These are phyloP conservation scores for Clathrospora elynae DNA, from an alignment of 2,329 filamentous ascomycete genomes.

Conservation along the genomic window DNA sequence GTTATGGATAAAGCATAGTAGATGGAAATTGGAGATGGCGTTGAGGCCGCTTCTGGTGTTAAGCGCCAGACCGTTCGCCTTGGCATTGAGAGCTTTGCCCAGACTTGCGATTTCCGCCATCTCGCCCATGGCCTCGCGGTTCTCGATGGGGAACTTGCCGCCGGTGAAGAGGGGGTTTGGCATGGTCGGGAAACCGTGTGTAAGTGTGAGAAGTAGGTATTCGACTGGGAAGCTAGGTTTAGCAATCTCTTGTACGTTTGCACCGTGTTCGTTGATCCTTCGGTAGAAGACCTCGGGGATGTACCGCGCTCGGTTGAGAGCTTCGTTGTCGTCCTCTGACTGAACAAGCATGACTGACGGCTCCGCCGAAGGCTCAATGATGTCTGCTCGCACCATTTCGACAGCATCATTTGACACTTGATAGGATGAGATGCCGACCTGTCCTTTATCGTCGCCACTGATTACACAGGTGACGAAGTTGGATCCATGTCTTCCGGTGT, in stretches of 20 bases:
- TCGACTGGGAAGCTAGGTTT: constrained; percentile 96
- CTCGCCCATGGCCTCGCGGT: constrained; percentile 84
- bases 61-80: constrained; percentile 56
- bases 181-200: constrained; percentile 88
- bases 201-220: constrained; percentile 93
- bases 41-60: constrained; percentile 68
- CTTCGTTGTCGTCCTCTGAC: constrained; percentile 84
- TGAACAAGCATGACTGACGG: constrained; percentile 93
- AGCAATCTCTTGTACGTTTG: constrained; percentile 94
- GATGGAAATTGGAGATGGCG: constrained; percentile 88
- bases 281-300: constrained; percentile 98
- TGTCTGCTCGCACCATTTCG: constrained; percentile 94
- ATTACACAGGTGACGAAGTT: constrained; percentile 97
- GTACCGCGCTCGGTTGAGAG: constrained; percentile 73
- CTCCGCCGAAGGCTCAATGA: constrained; percentile 92
- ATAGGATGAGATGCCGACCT: constrained; percentile 88
- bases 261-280: constrained; percentile 93
- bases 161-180: constrained; percentile 76
- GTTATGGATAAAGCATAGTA: constrained; percentile 83
- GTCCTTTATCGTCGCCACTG: constrained; percentile 86
- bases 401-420: constrained; percentile 95
- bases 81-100: constrained; percentile 70
- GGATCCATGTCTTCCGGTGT: constrained; percentile 90
- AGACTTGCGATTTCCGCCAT: constrained; percentile 75
- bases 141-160: constrained; percentile 84